Evolutionary conservation across 208 protist genomes (phyloP), one percentile per base, ranked within the genome.

Genomic region (Crithidia fasciculata): DNA sequence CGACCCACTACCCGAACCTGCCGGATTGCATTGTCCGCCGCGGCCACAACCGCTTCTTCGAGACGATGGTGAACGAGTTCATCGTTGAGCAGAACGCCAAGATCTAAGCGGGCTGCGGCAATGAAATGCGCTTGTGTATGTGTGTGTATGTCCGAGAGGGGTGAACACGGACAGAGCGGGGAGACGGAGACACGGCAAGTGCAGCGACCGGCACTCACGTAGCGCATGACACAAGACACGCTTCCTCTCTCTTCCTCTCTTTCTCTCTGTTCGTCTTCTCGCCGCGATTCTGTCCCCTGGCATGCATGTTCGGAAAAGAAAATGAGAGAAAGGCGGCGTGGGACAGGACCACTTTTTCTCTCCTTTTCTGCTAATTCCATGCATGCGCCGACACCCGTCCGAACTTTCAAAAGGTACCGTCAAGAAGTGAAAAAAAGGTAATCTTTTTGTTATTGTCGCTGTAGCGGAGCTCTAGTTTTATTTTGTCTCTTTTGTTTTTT

Each of bases 51-150:
- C 74, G 64, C 28, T 91, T 82, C 65, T n/a, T 44, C 47, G 84
- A 93, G 72, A 64, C 45, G 36, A 88, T 85, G 40, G 56, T 81
- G 45, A 87, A 89, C 71, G 82, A 84, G 61, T 92, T 92, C 62
- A 80, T 58, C 8, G 74, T 89, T 16, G 50, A 61, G 8, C 57
- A 37, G 36, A 49, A 40, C 16, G 62, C 54, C 2, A 74, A 84
- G 58, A 40, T 82, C 55, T 87, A 50, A 50, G 54, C 16, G 16
- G 28, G 0, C 28, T 28, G 28, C 28, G 28, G 28, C 28, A 28
- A 28, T 28, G 1, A 28, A 28, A 28, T 28, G 28, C 28, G 28
- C 28, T 28, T 7, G 16, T 39, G 9, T 7, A 4, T 8, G 8
- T 8, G 19, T 18, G 8, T 40, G 13, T 28, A 7, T 5, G 39